Percentiles rank a stretch among this genome's conserved stretches.
These are phyloP conservation scores for Aureobasidium sp. DNA, from an alignment of 2,329 filamentous ascomycete genomes.

Conservation along the genomic window DNA sequence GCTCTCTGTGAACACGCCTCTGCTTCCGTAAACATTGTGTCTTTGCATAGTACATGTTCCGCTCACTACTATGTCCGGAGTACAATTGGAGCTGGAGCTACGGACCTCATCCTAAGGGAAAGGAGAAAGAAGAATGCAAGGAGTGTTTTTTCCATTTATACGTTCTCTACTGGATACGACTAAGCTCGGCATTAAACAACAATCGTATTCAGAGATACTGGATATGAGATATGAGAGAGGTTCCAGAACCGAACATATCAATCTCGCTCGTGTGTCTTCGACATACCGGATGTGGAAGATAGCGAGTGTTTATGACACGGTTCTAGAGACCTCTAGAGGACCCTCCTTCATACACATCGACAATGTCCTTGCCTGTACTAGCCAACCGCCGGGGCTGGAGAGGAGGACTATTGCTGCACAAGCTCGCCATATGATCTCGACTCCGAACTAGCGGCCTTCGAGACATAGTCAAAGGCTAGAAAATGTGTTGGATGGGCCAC, in stretches of 20 bases:
- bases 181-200: constrained; percentile 9
- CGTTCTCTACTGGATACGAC: not conserved
- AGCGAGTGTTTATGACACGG: not conserved
- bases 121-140: not conserved
- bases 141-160: not conserved
- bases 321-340: not conserved
- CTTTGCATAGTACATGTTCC: too few relatives aligned
- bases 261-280: not conserved
- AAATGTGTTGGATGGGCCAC: not conserved
- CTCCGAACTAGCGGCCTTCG: not conserved
- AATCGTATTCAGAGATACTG: not conserved
- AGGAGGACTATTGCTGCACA: not conserved
- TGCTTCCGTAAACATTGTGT: too few relatives aligned
- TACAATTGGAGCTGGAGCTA: too few relatives aligned
- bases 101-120: too few relatives aligned
- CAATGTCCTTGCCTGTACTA: not conserved
- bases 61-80: too few relatives aligned
- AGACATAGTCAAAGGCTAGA: not conserved
- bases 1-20: too few relatives aligned
- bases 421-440: not conserved
- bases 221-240: not conserved
- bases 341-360: not conserved
- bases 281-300: not conserved
- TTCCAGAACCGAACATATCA: not conserved
- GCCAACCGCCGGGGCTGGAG: constrained; percentile 7